Evolutionary conservation across 805 yeast genomes (phyloP), one percentile per base, ranked within the genome.

Genomic region (Ascoidea asiatica): DNA sequence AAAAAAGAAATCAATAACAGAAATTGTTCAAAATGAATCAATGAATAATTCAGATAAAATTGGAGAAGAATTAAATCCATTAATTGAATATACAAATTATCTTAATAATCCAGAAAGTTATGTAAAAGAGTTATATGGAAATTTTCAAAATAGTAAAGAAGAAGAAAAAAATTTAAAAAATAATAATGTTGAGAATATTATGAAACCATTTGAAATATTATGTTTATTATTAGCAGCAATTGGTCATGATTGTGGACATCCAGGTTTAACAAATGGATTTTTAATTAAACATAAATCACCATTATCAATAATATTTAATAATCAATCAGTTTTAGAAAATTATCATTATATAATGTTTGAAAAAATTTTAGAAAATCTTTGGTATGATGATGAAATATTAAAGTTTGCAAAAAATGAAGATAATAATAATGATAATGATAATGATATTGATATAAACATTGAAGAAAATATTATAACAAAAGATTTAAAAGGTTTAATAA

Each of bases 191-290:
- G 15, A 29, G n/a, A 15, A 19, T n/a, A 11, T 40, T 18, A 38
- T 44, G n/a, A n/a, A 56, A 18, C 69, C 63, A 45, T 53, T 57
- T 23, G 81, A 81, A 52, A 67, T 71, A 2, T 62, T 83, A 41
- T 74, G 82, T 1, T 62, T 87, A 21, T 69, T 85, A 33, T 65
- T 89, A 11, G 84, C 95, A 0, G 92, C 95, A 1, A 63, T 89
- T 39, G 97, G 97, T 43, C 98, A 92, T 63, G 98, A 92, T 60
- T 77, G 85, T 29, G 95, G 96, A 19, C 98, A 92, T 61, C 97
- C 97, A 0, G 98, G 97, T 1, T 77, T 88, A n/a, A 87, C 95
- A 13, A 86, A 87, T 59, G 74, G 76, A 36, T 77, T 87, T 51
- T 64, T 90, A 58, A 64, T 67, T 20, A 66, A 73, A 47, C 58